A percentile compares a stretch with the other conserved stretches of the same genome.
Conservation (phyloP, 108 stramenopile species). For the Skeletonema costatum region DNA sequence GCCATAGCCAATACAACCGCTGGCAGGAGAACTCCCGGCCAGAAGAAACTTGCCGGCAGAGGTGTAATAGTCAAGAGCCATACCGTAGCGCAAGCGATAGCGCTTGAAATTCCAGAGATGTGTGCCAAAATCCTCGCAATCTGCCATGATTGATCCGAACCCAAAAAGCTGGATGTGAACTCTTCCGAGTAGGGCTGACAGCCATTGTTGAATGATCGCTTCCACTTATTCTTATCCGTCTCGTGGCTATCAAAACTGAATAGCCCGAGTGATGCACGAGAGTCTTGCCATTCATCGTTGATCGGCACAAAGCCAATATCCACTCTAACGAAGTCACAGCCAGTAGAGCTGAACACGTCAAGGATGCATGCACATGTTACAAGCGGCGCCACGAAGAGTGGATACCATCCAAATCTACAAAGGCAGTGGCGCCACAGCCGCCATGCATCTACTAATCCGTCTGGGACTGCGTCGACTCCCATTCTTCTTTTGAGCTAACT, state of each 20-base stretch:
- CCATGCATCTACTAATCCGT: constrained; percentile 51
- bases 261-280: constrained; percentile 13
- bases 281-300: constrained; percentile 56
- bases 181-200: constrained; percentile 57
- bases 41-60: constrained; percentile 68
- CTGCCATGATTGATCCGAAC: constrained; percentile 69
- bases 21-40: constrained; percentile 78
- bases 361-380: constrained; percentile 62
- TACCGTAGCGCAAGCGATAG: constrained; percentile 50
- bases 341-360: constrained; percentile 66
- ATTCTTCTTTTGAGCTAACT: background rate
- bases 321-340: constrained; percentile 75
- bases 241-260: constrained; percentile 20
- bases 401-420: constrained; percentile 82
- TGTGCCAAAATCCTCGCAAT: constrained; percentile 69
- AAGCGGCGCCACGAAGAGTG: constrained; percentile 71
- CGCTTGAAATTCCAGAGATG: constrained; percentile 55
- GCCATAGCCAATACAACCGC: constrained; percentile 61
- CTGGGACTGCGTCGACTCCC: background rate
- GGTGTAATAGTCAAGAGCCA: constrained; percentile 75
- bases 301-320: constrained; percentile 72
- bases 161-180: constrained; percentile 60
- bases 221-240: constrained; percentile 23
- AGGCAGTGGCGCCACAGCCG: constrained; percentile 71
- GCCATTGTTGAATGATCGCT: constrained; percentile 39